Evolutionary conservation across 176 grass and related monocot species (phyloP).

Genomic region (Oryza nivara): DNA sequence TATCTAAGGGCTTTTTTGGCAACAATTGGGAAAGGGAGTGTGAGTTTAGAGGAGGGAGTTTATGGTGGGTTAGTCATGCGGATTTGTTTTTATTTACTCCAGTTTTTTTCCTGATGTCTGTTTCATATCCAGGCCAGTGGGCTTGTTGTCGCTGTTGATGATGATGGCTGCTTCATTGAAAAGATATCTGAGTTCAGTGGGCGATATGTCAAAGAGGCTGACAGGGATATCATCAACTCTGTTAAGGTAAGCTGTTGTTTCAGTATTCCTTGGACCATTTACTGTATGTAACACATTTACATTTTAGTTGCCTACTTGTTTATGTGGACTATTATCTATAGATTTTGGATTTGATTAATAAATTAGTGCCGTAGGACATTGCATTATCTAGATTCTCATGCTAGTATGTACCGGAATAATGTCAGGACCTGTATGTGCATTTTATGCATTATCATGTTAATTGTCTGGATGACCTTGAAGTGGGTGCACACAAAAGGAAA

Average conservation of each 20-base stretch:
- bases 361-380: slow-evolving; percentile 5
- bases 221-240: slow-evolving; percentile 88
- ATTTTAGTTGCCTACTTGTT: slow-evolving; percentile 29
- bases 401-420: neutral
- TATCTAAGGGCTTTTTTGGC: neutral
- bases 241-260: slow-evolving; percentile 70
- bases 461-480: neutral
- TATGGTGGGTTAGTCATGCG: neutral
- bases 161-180: slow-evolving; percentile 81
- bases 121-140: slow-evolving; percentile 56
- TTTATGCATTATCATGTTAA: neutral
- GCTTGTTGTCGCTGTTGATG: slow-evolving; percentile 96
- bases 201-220: slow-evolving; percentile 88
- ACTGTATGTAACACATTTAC: slow-evolving; percentile 8
- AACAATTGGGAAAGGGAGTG: neutral
- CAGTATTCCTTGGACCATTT: slow-evolving; percentile 28
- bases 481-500: neutral
- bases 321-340: slow-evolving; percentile 8
- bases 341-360: slow-evolving; percentile 27
- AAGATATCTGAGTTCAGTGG: slow-evolving; percentile 80
- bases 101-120: neutral
- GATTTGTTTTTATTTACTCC: neutral
- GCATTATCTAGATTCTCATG: slow-evolving; percentile 13
- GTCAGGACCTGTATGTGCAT: slow-evolving; percentile 8
- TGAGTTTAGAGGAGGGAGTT: neutral